A percentile compares a stretch with the other conserved stretches of the same genome.
Conservation (phyloP, 2,329 filamentous ascomycete genomes). For the Scedosporium minutisporum region DNA sequence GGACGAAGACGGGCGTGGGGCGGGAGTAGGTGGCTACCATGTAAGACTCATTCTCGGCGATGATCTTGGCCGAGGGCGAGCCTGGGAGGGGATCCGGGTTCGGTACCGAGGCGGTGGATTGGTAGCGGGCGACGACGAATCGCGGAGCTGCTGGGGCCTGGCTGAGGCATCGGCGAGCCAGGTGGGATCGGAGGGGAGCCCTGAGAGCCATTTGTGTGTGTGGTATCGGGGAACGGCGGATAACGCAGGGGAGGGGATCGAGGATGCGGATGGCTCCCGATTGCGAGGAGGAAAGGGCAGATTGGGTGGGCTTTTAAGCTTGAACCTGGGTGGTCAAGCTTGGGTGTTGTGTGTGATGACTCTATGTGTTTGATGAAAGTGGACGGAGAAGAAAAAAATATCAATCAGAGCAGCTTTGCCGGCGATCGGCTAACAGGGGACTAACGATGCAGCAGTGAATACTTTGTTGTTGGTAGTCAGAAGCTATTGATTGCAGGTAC, state of each 20-base stretch:
- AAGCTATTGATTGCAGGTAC: not conserved
- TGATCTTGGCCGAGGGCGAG: conserved; percentile 64
- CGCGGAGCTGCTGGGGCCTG: conserved; percentile 21
- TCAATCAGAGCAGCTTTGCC: not conserved
- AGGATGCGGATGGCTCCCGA: not conserved
- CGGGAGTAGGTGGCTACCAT: conserved; percentile 96
- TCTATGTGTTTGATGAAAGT: not conserved
- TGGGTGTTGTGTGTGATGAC: not conserved
- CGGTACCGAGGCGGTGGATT: conserved; percentile 30
- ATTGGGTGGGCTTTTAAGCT: not conserved
- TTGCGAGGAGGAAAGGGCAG: not conserved
- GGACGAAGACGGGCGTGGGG: conserved; percentile 80
- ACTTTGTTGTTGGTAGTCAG: not conserved
- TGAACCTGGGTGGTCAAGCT: not conserved
- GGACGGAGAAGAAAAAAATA: not conserved
- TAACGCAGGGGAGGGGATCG: not conserved
- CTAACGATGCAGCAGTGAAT: not conserved
- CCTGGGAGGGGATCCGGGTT: conserved; percentile 66
- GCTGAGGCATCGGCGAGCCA: conserved; percentile 20
- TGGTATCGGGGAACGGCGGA: not conserved
- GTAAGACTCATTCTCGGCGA: conserved; percentile 68
- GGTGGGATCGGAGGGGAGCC: conserved; percentile 27
- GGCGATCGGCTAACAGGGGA: not conserved
- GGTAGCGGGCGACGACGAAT: conserved; percentile 25
- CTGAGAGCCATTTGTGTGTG: conserved; percentile 27